phyloP scores from a whole-genome alignment of 495 filamentous ascomycete species.

The Evernia prunastri region DNA sequence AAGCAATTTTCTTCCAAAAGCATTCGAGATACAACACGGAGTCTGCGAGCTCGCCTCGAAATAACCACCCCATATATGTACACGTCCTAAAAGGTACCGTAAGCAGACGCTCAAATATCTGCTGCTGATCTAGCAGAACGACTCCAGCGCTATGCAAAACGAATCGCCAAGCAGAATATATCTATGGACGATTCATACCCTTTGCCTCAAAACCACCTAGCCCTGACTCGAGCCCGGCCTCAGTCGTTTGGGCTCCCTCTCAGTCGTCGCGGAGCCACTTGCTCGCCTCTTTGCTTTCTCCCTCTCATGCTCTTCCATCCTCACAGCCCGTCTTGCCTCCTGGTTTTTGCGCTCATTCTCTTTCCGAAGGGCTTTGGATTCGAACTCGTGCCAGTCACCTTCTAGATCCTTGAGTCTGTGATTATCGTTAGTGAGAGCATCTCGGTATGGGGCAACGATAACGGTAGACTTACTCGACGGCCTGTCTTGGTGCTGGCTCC shows the following conservation, averaged over 20 bases:
- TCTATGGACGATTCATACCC: not conserved
- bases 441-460: slow-evolving; percentile 1
- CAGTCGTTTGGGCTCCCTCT: slow-evolving; percentile 24
- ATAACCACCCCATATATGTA: slow-evolving; percentile 4
- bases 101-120: not conserved
- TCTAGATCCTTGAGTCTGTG: slow-evolving; percentile 72
- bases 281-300: slow-evolving; percentile 47
- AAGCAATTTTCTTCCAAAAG: not conserved
- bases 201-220: slow-evolving; percentile 19
- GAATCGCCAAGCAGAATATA: not conserved
- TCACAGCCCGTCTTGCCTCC: slow-evolving; percentile 55
- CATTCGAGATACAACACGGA: not conserved
- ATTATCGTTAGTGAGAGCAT: slow-evolving; percentile 28
- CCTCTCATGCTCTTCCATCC: slow-evolving; percentile 41
- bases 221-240: slow-evolving; percentile 24
- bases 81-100: not conserved
- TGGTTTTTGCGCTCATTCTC: slow-evolving; percentile 76
- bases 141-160: slow-evolving; percentile 22
- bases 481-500: slow-evolving; percentile 69
- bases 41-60: not conserved
- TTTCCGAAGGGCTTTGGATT: slow-evolving; percentile 89
- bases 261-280: slow-evolving; percentile 23
- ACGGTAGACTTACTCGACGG: slow-evolving; percentile 69
- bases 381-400: slow-evolving; percentile 99
- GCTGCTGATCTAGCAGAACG: not conserved